Base-by-base conservation (phyloP, 108 stramenopile species). In the Fragilariopsis cylindrus region DNA sequence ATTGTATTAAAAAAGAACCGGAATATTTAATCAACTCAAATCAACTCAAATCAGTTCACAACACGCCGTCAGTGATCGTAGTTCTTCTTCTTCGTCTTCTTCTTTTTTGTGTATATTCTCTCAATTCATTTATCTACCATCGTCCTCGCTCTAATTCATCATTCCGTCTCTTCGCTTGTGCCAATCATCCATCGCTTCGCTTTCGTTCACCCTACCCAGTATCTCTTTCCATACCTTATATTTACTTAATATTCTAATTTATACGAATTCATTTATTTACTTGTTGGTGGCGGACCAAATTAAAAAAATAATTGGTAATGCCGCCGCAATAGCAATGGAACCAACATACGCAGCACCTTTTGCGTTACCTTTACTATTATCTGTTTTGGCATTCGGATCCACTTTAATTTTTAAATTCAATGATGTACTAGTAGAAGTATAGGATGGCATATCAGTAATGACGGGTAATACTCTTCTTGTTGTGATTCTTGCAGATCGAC, bases 331-430 rank as follows among this genome's bases (percentile, higher is more conserved):
- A 11, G 77, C 71, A 56, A 85, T 66, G 16, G 81, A 82, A 50
- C 84, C 84, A 41, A 78, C 81, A 60, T 85, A 85, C 4, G 78
- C 81, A 13, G 84, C 84, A 78, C 80, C 82, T 57, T 85, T 85
- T 42, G 62, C 62, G 39, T 47, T 47, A 45, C 62, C 62, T 42
- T 42, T 47, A 67, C 70, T 49, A 70, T 78, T 60, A 46, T 77
- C 57, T 57, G 71, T 52, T 66, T 72, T 53, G 45, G 45, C 46
- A 44, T 84, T 72, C 48, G 84, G 84, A 57, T 84, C 84, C 18
- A 84, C 78, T 71, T 81, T 81, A 19, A 84, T 80, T 50, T 81
- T 84, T 15, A 84, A 60, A 19, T 60, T 56, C 8, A 81, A 70
- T 48, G 80, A 69, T 3, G 83, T 80, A 21, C 62, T 62, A 13